phyloP scores from a whole-genome alignment of 129 eudicot genomes.

The Silybum marianum region DNA sequence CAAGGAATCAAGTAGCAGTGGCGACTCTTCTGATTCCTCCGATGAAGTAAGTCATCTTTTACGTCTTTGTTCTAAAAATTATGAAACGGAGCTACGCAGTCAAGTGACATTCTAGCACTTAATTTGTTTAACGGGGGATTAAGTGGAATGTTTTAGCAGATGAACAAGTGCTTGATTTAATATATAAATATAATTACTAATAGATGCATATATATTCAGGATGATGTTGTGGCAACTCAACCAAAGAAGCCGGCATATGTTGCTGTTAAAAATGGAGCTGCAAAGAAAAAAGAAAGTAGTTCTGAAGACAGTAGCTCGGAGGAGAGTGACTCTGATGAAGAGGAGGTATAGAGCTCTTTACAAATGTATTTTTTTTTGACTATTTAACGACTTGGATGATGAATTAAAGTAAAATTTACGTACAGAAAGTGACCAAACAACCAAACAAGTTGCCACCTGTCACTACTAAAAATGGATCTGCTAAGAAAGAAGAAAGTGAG shows the following conservation, averaged over 20 bases:
- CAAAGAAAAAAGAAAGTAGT: constrained; percentile 13
- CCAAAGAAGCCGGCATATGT: not conserved
- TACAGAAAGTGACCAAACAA: constrained; percentile 3
- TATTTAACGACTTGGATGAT: not conserved
- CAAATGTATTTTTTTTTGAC: not conserved
- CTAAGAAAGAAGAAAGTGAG: constrained; percentile 5
- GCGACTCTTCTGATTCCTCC: constrained; percentile 3
- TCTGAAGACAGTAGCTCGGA: constrained; percentile 44
- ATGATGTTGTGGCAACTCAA: not conserved
- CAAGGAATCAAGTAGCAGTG: constrained; percentile 12
- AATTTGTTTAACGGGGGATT: not conserved
- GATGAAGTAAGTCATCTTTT: constrained; percentile 5
- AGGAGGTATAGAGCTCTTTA: constrained; percentile 1
- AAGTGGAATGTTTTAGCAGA: not conserved
- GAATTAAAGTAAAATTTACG: not conserved
- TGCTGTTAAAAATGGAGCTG: not conserved
- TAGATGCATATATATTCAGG: not conserved
- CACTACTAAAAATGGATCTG: not conserved
- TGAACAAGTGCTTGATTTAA: not conserved
- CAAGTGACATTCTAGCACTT: not conserved
- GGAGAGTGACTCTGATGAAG: constrained; percentile 32
- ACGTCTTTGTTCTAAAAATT: not conserved
- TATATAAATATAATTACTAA: not conserved
- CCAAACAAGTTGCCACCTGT: constrained; percentile 1
- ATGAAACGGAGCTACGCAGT: not conserved